Evolutionary conservation across 768 basidiomycete species (phyloP), one percentile per base, ranked within the genome.

Genomic region (Russula dissimulans): DNA sequence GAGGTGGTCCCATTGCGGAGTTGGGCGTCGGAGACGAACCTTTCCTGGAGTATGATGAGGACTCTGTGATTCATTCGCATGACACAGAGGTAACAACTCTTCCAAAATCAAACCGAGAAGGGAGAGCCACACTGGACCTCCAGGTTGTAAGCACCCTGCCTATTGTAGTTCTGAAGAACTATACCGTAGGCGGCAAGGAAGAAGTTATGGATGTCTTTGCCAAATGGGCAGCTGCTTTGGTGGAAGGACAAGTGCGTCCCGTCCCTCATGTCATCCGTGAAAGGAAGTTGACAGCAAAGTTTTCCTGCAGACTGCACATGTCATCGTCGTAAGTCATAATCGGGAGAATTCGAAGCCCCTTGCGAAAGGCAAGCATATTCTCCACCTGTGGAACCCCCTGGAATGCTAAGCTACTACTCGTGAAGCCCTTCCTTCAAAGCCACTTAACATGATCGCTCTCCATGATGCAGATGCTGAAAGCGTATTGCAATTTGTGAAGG

Each of bases 241-340:
- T 86, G 0, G 91, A 97, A 69, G 89, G 85, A 64, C 81, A 87
- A 76, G 91, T 90, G 58, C 46, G 74, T 63, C 7, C 31, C 9
- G 74, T 63, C 7, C 31, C 11, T 34, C 44, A 26, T 49, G 26
- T 32, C 38, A 29, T 54, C 42, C 36, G 50, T 6, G 44, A 26
- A 55, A 34, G 18, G 26, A 4, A 26, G 9, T 26, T 17, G 39
- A 32, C 12, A 38, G 29, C 7, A 34, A 17, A 17, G 44, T n/a
- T 5, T 18, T 9, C 43, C n/a, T 45, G 31, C 62, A 93, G 90
- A 76, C 91, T 58, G 95, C 95, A 0, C 95, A 98, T 71, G 92
- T 97, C 48, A 77, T 99, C 50, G 83, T 98, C 38, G 75, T 94
- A 46, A 91, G 91, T 66, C 91, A 98, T 69, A 93, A 92, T 65